These are phyloP conservation scores for Jaltomata sinuosa DNA, from an alignment of 257 asterid genomes.

Conservation along the genomic window DNA sequence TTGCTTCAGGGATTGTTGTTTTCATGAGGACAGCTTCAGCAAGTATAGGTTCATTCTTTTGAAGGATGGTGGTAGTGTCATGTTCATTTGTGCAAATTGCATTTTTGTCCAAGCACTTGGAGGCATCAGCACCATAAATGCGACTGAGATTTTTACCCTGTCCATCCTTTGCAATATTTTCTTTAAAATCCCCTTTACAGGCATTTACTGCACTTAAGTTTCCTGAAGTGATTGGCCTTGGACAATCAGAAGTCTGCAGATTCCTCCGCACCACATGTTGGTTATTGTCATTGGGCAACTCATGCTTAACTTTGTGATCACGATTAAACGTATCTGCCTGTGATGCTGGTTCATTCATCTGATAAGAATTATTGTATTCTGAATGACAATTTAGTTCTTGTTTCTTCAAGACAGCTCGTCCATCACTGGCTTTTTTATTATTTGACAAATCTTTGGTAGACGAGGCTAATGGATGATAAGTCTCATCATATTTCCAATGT, in stretches of 20 bases:
- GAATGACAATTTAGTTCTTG: neutral
- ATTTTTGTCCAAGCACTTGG: constrained; percentile 17
- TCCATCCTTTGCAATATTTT: constrained; percentile 14
- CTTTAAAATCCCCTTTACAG: constrained; percentile 11
- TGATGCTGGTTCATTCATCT: constrained; percentile 11
- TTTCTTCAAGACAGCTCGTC: constrained; percentile 15
- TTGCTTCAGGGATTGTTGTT: constrained; percentile 6
- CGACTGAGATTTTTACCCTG: constrained; percentile 18
- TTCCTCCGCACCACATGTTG: constrained; percentile 20
- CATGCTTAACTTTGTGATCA: constrained; percentile 27
- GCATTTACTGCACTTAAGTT: constrained; percentile 13
- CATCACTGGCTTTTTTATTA: constrained; percentile 17
- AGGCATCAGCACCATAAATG: constrained; percentile 9
- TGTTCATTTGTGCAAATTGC: constrained; percentile 12
- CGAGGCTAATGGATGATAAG: constrained; percentile 28
- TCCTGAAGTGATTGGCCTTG: constrained; percentile 14
- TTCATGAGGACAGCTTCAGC: constrained; percentile 15
- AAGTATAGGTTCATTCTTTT: constrained; percentile 17
- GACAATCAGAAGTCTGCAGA: constrained; percentile 9
- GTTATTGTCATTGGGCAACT: constrained; percentile 24
- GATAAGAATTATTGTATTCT: neutral
- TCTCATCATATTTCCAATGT: constrained; percentile 24
- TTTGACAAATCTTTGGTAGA: constrained; percentile 24
- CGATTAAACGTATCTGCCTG: neutral
- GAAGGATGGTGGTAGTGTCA: constrained; percentile 9